Evolutionary conservation across 169 alveolate genomes (phyloP).

Genomic region (Eimeria acervulina): DNA sequence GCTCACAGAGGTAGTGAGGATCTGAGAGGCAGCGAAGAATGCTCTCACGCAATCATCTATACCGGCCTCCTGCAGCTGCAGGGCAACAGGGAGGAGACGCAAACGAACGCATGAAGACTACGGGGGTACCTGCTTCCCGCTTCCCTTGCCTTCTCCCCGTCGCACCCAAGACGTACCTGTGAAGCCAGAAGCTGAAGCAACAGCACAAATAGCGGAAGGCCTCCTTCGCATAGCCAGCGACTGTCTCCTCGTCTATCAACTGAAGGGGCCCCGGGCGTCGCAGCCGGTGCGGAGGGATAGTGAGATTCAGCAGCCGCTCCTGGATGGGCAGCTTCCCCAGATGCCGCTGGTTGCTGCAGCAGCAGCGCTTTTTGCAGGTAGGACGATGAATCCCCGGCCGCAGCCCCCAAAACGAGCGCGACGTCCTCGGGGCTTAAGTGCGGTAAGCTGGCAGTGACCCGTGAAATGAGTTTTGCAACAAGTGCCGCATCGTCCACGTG

Average conservation of each 20-base stretch:
- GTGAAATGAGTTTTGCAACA: not conserved
- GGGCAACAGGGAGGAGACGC: not conserved
- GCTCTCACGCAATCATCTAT: slow-evolving; percentile 52
- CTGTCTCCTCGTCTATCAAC: not conserved
- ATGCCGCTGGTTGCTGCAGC: slow-evolving; percentile 3
- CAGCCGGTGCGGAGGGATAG: not conserved
- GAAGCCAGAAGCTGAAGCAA: not conserved
- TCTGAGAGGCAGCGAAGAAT: slow-evolving; percentile 19
- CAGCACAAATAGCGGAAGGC: slow-evolving; percentile 1
- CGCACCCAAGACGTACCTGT: not conserved
- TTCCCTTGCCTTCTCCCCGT: not conserved
- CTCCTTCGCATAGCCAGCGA: slow-evolving; percentile 2
- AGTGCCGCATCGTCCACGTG: slow-evolving; percentile 1
- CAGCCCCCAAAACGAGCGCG: slow-evolving; percentile 39
- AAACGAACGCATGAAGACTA: not conserved
- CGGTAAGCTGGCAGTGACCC: not conserved
- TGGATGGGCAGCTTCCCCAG: not conserved
- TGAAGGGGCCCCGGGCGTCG: not conserved
- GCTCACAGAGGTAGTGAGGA: slow-evolving; percentile 11
- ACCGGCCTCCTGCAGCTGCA: slow-evolving; percentile 29
- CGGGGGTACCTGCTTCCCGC: not conserved
- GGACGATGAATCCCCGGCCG: slow-evolving; percentile 1
- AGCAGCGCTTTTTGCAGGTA: slow-evolving; percentile 1
- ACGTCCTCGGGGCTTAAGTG: slow-evolving; percentile 35
- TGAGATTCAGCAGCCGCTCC: not conserved